phyloP scores from a whole-genome alignment of 331 rosid species.

The Ulmus americana region DNA sequence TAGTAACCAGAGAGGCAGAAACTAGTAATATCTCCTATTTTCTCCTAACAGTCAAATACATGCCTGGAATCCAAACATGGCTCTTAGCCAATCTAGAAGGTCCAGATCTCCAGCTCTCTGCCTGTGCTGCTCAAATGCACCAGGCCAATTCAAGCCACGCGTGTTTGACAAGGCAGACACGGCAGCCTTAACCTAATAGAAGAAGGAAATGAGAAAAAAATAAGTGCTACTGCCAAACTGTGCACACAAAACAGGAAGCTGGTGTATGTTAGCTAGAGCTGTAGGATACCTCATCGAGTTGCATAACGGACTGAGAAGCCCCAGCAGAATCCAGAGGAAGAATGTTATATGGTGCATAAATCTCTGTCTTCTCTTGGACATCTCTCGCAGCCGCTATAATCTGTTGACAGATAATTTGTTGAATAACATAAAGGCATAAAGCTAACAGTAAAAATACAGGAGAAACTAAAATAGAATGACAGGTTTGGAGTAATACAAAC shows the following conservation, averaged over 20 bases:
- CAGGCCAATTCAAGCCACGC: conserved; percentile 89
- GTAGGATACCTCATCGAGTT: conserved; percentile 76
- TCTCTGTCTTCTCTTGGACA: conserved; percentile 91
- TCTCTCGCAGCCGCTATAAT: conserved; percentile 94
- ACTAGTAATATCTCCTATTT: not conserved
- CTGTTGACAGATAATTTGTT: conserved; percentile 32
- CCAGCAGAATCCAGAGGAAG: conserved; percentile 97
- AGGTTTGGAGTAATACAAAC: conserved; percentile 33
- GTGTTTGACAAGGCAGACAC: conserved; percentile 72
- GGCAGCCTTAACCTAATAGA: conserved; percentile 72
- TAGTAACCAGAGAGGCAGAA: not conserved
- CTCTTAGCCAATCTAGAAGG: conserved; percentile 94
- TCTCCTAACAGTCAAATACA: conserved; percentile 9
- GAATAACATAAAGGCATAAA: not conserved
- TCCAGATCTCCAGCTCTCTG: conserved; percentile 70
- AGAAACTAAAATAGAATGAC: conserved; percentile 15
- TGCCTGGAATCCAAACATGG: conserved; percentile 97
- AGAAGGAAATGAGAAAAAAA: conserved; percentile 23
- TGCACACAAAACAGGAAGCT: conserved; percentile 17
- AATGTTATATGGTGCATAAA: conserved; percentile 80
- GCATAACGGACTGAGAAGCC: conserved; percentile 81
- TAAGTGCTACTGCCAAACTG: conserved; percentile 24
- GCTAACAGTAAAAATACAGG: not conserved
- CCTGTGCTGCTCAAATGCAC: conserved; percentile 63
- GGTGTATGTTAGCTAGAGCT: conserved; percentile 3